A percentile compares a stretch with the other conserved stretches of the same genome.
Evolutionary conservation across 352 stramenopile species (phyloP).

Genomic region (Pythium biforme): DNA sequence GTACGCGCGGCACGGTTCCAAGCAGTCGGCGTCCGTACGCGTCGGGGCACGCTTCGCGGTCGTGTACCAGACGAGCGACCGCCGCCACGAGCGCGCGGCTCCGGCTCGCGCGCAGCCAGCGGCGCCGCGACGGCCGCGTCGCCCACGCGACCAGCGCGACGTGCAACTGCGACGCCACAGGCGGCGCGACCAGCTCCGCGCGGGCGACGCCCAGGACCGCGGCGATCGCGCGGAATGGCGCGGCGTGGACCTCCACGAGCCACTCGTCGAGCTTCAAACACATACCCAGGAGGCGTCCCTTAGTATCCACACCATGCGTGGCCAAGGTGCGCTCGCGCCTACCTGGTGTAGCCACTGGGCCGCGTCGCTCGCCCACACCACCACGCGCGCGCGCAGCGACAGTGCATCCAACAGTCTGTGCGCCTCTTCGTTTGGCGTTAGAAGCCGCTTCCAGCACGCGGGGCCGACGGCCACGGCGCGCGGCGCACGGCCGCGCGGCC

Average conservation of each 20-base stretch:
- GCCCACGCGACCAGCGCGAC: slow-evolving; percentile 13
- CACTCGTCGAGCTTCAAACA: slow-evolving; percentile 20
- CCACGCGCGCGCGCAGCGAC: slow-evolving; percentile 1
- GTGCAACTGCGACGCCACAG: slow-evolving; percentile 17
- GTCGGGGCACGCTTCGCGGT: background rate
- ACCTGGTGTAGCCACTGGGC: slow-evolving; percentile 17
- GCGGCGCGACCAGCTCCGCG: background rate
- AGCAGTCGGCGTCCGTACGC: background rate
- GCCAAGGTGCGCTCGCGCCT: background rate
- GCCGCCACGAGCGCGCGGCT: background rate
- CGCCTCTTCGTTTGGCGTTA: background rate
- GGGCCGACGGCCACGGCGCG: background rate
- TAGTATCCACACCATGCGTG: no score
- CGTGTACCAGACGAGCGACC: background rate
- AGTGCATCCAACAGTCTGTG: slow-evolving; percentile 13
- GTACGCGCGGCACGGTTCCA: background rate
- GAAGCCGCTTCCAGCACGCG: background rate
- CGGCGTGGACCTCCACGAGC: slow-evolving; percentile 16
- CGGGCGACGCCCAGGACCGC: background rate
- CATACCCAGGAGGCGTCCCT: background rate
- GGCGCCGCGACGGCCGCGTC: background rate
- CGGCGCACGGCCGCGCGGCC: background rate
- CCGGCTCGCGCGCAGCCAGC: slow-evolving; percentile 9
- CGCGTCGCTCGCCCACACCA: slow-evolving; percentile 18
- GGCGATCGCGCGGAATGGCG: slow-evolving; percentile 8